phyloP scores from a whole-genome alignment of 805 yeast species.

The Saccharomycodes ludwigii region DNA sequence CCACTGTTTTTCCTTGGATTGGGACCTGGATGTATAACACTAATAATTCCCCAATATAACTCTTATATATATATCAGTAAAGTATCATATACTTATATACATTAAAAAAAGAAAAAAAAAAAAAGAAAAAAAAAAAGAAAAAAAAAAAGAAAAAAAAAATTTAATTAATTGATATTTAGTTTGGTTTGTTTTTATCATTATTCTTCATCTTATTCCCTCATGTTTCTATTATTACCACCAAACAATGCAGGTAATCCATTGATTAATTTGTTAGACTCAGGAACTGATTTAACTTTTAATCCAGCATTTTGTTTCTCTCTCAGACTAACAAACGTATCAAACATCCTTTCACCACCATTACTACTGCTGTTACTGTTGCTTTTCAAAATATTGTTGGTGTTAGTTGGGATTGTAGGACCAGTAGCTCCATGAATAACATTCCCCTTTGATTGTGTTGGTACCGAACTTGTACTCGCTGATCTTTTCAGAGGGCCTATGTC shows the following conservation, averaged over 20 bases:
- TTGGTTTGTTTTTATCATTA: no score
- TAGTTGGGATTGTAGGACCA: conserved; percentile 3
- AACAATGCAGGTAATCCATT: conserved; percentile 23
- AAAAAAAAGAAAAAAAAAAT: no score
- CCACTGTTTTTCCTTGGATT: no score
- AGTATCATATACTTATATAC: no score
- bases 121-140: no score
- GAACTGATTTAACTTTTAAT: conserved; percentile 16
- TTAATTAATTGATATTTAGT: no score
- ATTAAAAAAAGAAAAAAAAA: no score
- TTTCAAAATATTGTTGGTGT: conserved; percentile 1
- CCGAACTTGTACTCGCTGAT: conserved; percentile 3
- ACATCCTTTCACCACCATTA: conserved; percentile 20
- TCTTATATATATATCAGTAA: no score
- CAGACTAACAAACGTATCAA: conserved; percentile 23
- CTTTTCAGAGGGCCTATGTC: background rate
- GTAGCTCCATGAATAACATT: conserved; percentile 6
- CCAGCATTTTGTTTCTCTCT: conserved; percentile 11
- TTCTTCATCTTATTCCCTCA: no score
- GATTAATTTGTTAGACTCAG: conserved; percentile 19
- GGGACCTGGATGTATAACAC: no score
- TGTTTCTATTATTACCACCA: no score
- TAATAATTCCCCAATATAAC: no score
- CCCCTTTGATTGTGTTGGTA: conserved; percentile 1
- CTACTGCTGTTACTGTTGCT: conserved; percentile 2